Percentiles rank a stretch among this genome's conserved stretches.
Conservation (phyloP, 2,329 filamentous ascomycete species). For the Ophiostoma ulmi region DNA sequence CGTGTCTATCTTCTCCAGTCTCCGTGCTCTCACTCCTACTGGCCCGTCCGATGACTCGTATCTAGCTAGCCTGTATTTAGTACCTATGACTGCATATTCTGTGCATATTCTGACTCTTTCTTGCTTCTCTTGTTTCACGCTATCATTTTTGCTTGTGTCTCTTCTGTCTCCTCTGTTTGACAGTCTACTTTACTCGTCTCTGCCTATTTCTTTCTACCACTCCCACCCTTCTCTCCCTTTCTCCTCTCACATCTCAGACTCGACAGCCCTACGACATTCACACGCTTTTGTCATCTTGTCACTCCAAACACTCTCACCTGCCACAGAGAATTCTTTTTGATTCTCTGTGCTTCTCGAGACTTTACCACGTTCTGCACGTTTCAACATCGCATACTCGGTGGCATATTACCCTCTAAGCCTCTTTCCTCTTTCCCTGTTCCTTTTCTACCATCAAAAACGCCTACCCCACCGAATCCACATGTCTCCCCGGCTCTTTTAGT, state of each 20-base stretch:
- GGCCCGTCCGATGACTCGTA: slow-evolving; percentile 6
- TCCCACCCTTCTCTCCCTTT: background rate
- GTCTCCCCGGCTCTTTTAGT: background rate
- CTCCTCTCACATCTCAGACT: background rate
- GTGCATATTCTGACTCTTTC: slow-evolving; percentile 5
- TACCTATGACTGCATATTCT: background rate
- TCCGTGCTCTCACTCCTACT: background rate
- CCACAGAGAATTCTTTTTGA: background rate
- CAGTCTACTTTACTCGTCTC: background rate
- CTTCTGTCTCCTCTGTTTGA: background rate
- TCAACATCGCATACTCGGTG: background rate
- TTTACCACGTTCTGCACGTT: background rate
- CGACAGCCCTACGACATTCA: slow-evolving; percentile 1
- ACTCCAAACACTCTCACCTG: background rate
- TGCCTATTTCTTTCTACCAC: background rate
- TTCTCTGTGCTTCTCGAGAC: background rate
- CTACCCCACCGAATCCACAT: slow-evolving; percentile 1
- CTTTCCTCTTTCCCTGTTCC: background rate
- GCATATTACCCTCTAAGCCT: background rate
- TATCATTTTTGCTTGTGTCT: no score
- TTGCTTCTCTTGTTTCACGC: no score
- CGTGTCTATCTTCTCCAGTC: background rate
- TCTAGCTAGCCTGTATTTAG: slow-evolving; percentile 2
- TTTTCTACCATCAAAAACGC: background rate
- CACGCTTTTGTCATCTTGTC: background rate